Evolutionary conservation across 2,329 filamentous ascomycete genomes (phyloP).

Genomic region (Catunica adiposa): DNA sequence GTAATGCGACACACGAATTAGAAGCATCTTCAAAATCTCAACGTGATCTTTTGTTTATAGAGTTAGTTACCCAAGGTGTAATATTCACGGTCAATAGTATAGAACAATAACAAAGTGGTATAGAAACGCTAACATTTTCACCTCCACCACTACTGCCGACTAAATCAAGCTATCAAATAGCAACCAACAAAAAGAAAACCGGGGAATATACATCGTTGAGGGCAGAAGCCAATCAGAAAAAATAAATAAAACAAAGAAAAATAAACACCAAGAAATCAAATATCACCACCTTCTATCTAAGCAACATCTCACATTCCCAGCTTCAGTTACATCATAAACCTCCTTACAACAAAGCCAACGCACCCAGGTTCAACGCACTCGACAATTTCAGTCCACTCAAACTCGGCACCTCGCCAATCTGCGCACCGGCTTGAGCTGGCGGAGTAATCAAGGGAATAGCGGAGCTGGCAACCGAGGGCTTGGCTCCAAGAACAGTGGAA

Average conservation of each 20-base stretch:
- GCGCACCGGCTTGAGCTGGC: constrained; percentile 17
- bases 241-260: background rate
- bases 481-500: too few species aligned
- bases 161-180: background rate
- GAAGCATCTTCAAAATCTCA: too few species aligned
- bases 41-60: background rate
- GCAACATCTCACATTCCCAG: background rate
- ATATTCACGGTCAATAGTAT: background rate
- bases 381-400: constrained; percentile 26
- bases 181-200: background rate
- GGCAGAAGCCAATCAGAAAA: background rate
- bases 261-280: background rate
- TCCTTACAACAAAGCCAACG: constrained; percentile 18
- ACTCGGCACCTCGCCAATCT: constrained; percentile 21
- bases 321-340: background rate
- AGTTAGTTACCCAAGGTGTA: background rate
- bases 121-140: background rate
- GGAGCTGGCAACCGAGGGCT: constrained; percentile 15
- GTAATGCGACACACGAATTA: too few species aligned
- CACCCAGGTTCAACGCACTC: constrained; percentile 30
- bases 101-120: background rate
- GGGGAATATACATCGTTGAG: background rate
- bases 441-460: constrained; percentile 17
- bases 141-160: background rate
- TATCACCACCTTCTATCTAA: background rate